Percentiles rank a stretch among this genome's conserved stretches.
phyloP scores from a whole-genome alignment of 495 filamentous ascomycete species.

The Penicillium lividum region DNA sequence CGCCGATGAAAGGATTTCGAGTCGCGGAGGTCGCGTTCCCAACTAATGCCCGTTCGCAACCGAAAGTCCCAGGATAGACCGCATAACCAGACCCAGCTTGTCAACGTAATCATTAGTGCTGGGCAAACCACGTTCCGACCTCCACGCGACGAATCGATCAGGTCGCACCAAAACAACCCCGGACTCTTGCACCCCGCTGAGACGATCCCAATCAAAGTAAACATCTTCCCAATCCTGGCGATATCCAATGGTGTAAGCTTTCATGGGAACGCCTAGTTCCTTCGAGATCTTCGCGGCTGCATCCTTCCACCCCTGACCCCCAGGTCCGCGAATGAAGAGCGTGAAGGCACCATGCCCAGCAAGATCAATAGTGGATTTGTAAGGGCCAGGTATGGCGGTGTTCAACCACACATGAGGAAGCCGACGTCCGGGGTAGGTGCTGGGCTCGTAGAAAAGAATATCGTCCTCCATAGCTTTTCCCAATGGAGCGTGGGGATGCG shows the following conservation, averaged over 20 bases:
- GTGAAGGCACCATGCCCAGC: conserved; percentile 49
- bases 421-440: conserved; percentile 48
- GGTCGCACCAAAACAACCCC: conserved; percentile 48
- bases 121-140: not conserved
- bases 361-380: conserved; percentile 50
- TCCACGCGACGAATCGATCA: conserved; percentile 46
- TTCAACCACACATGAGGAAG: conserved; percentile 56
- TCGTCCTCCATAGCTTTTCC: too few relatives aligned
- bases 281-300: conserved; percentile 34
- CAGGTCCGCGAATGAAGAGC: conserved; percentile 44
- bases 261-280: conserved; percentile 37
- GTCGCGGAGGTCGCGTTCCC: too few relatives aligned
- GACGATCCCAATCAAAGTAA: conserved; percentile 46
- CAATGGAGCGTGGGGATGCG: not conserved
- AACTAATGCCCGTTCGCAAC: too few relatives aligned
- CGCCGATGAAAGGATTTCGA: too few relatives aligned
- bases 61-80: too few relatives aligned
- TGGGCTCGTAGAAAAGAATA: conserved; percentile 5
- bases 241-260: conserved; percentile 44
- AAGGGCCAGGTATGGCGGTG: conserved; percentile 28
- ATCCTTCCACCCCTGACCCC: conserved; percentile 44
- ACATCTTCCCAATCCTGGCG: conserved; percentile 47
- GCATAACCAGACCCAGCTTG: too few relatives aligned
- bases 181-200: conserved; percentile 43
- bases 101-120: not conserved